Conservation (phyloP, 495 filamentous ascomycete species). For the Articulospora tetracladia region DNA sequence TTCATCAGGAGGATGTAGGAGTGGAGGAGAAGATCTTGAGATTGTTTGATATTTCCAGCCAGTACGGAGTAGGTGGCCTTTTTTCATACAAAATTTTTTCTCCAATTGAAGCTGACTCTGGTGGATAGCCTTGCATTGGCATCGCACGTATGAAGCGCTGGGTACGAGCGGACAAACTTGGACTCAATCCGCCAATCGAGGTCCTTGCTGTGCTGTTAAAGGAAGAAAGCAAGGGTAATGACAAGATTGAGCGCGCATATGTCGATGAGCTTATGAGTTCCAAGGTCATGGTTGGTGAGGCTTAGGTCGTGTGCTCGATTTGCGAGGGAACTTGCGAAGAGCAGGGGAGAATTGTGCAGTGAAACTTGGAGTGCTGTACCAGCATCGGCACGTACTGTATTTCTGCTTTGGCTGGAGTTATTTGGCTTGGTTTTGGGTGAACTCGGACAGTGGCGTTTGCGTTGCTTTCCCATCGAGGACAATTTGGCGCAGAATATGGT, state of each 20-base stretch:
- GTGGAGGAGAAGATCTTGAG: constrained; percentile 80
- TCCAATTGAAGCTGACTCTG: too few relatives aligned
- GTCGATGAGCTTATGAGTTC: constrained; percentile 75
- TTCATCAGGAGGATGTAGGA: constrained; percentile 70
- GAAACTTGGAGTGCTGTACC: too few relatives aligned
- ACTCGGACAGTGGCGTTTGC: too few relatives aligned
- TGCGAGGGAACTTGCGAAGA: too few relatives aligned
- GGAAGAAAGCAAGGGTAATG: constrained; percentile 55
- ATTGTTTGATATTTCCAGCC: constrained; percentile 82
- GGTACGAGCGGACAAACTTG: constrained; percentile 76
- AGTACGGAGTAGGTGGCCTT: constrained; percentile 74
- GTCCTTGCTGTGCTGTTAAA: constrained; percentile 82
- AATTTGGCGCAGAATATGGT: too few relatives aligned
- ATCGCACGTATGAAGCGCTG: constrained; percentile 79
- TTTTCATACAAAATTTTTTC: neutral
- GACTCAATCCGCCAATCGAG: constrained; percentile 82
- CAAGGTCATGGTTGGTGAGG: constrained; percentile 28
- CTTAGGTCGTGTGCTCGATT: neutral
- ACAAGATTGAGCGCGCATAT: constrained; percentile 57
- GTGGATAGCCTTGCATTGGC: constrained; percentile 77
- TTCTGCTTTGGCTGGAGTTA: too few relatives aligned
- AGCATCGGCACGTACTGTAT: too few relatives aligned
- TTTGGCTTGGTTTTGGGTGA: too few relatives aligned
- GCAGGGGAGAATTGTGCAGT: too few relatives aligned
- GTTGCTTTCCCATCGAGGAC: too few relatives aligned